These are phyloP conservation scores for Colletotrichum lini DNA, from an alignment of 2,329 filamentous ascomycete species.

Conservation along the genomic window DNA sequence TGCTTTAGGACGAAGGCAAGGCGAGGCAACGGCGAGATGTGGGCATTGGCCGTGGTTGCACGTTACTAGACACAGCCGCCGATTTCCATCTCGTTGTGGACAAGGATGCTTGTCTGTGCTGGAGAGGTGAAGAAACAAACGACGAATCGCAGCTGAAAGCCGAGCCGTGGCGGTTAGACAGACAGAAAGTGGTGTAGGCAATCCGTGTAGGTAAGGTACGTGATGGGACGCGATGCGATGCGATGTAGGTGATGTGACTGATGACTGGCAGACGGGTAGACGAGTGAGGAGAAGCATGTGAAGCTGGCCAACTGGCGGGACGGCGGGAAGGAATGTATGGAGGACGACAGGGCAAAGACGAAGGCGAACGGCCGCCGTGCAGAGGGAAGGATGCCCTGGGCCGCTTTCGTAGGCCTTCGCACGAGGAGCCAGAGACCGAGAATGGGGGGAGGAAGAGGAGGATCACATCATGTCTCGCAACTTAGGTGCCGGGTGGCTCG, in stretches of 20 bases:
- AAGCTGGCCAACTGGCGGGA: constrained; percentile 18
- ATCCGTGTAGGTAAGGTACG: constrained; percentile 26
- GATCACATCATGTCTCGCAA: constrained; percentile 18
- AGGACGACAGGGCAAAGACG: neutral
- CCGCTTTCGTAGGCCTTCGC: neutral
- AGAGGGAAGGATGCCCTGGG: neutral
- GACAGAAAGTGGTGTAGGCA: constrained; percentile 9
- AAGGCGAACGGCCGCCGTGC: neutral
- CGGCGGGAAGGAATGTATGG: constrained; percentile 14
- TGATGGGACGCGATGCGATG: constrained; percentile 37
- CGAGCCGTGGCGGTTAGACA: constrained; percentile 13
- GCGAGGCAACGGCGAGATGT: constrained; percentile 16
- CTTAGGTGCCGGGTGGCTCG: constrained; percentile 32
- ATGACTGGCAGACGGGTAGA: constrained; percentile 21
- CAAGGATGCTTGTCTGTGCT: constrained; percentile 27
- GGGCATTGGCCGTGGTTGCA: constrained; percentile 8
- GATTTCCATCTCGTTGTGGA: constrained; percentile 16
- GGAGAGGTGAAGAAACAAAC: constrained; percentile 1
- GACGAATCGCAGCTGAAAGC: constrained; percentile 19
- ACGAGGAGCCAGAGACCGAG: constrained; percentile 10
- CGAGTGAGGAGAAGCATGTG: constrained; percentile 13
- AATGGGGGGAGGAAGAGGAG: neutral
- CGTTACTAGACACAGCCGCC: constrained; percentile 36
- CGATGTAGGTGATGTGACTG: constrained; percentile 29
- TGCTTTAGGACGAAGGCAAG: neutral